Evolutionary conservation across 2,329 filamentous ascomycete species (phyloP).

Genomic region (Sporothrix dimorphospora): DNA sequence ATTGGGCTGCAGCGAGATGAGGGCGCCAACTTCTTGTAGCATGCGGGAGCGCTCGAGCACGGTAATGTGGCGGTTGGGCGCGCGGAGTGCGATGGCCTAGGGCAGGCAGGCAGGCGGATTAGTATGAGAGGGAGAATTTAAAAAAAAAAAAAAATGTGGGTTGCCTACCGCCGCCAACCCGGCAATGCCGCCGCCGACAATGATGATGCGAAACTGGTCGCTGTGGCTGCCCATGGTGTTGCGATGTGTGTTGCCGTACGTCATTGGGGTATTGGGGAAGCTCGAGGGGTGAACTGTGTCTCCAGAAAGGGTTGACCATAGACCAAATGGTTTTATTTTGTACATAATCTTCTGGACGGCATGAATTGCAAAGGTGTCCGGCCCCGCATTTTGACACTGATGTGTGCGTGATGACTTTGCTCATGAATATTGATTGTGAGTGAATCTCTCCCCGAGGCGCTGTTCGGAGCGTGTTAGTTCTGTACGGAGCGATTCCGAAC

Average conservation of each 20-base stretch:
- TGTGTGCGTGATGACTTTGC: too few relatives aligned
- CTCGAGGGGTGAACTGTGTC: too few relatives aligned
- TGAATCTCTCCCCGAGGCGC: too few relatives aligned
- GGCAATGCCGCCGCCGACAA: slow-evolving; percentile 8
- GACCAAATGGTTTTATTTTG: not conserved
- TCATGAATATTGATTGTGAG: not conserved
- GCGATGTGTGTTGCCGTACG: not conserved
- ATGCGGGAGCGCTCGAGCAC: not conserved
- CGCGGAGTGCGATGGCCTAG: not conserved
- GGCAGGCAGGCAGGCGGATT: not conserved
- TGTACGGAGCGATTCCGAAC: not conserved
- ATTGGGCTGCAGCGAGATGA: not conserved
- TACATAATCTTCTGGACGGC: not conserved
- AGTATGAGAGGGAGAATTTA: not conserved
- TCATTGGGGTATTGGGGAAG: slow-evolving; percentile 4
- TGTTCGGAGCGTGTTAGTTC: not conserved
- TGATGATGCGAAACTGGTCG: not conserved
- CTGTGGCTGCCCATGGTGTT: not conserved
- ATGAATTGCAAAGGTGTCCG: not conserved
- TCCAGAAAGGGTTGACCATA: too few relatives aligned
- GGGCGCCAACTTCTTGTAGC: not conserved
- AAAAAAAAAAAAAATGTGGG: not conserved
- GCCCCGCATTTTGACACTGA: not conserved
- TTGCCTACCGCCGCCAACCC: not conserved
- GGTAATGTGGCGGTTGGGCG: not conserved